Conservation (phyloP, 2,329 filamentous ascomycete genomes). For the Claviceps fusiformis region DNA sequence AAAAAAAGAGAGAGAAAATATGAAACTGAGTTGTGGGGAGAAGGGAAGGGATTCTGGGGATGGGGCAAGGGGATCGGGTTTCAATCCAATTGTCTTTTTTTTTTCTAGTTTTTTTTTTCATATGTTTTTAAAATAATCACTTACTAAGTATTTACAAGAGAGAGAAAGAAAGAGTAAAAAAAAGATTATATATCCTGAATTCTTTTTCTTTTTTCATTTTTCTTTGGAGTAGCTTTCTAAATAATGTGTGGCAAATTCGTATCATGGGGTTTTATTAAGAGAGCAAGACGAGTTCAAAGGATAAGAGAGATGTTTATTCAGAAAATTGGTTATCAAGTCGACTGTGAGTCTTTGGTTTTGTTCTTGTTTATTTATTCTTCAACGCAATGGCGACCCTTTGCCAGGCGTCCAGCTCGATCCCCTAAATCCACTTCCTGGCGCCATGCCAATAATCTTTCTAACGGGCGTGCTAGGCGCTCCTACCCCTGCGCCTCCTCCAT, state of each 20-base stretch:
- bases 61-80: background rate
- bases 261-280: too few species aligned
- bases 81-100: background rate
- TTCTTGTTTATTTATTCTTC: background rate
- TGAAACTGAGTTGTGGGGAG: too few species aligned
- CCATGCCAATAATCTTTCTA: constrained; percentile 23
- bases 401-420: constrained; percentile 32
- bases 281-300: background rate
- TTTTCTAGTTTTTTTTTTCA: background rate
- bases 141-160: background rate
- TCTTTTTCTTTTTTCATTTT: background rate
- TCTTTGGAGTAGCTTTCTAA: too few species aligned
- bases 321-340: background rate
- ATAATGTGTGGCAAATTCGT: too few species aligned
- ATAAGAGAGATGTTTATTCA: background rate
- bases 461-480: constrained; percentile 33
- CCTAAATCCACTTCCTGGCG: constrained; percentile 23
- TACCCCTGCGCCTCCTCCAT: constrained; percentile 13
- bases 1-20: too few species aligned
- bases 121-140: background rate
- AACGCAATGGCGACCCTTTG: constrained; percentile 26
- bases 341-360: background rate
- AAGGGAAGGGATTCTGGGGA: too few species aligned
- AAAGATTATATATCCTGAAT: background rate
- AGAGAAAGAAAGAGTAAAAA: background rate